phyloP scores from a whole-genome alignment of 148 eudicot genomes.

The Pouteria glomerata region DNA sequence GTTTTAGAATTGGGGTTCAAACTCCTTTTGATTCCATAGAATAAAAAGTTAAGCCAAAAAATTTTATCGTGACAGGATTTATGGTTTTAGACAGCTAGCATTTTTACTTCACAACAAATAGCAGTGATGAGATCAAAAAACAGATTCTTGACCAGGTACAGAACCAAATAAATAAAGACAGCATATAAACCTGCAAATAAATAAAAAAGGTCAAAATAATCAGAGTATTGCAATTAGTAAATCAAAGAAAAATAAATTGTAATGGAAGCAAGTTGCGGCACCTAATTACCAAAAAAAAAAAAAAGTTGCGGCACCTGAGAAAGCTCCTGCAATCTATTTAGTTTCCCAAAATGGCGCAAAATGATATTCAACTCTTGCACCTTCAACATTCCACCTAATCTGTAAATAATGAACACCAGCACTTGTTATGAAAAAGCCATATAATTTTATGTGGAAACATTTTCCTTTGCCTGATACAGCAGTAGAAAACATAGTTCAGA shows the following conservation, averaged over 20 bases:
- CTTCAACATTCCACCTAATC: slow-evolving; percentile 55
- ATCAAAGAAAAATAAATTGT: background rate
- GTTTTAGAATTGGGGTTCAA: background rate
- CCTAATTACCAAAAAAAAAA: no score
- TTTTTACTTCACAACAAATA: background rate
- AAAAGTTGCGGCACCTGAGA: slow-evolving; percentile 44
- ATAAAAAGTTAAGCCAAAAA: background rate
- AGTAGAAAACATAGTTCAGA: background rate
- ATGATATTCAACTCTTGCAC: slow-evolving; percentile 63
- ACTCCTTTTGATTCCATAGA: background rate
- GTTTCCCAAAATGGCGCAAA: slow-evolving; percentile 63
- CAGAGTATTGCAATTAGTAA: background rate
- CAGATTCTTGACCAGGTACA: background rate
- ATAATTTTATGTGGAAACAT: no score
- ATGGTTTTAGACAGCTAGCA: background rate
- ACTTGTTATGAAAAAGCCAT: background rate
- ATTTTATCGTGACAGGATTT: background rate
- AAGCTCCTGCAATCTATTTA: slow-evolving; percentile 53
- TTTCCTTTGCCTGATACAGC: background rate
- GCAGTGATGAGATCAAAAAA: background rate
- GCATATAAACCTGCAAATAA: background rate
- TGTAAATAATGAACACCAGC: slow-evolving; percentile 22
- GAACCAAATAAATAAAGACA: background rate
- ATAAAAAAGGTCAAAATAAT: background rate
- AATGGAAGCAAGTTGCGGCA: no score